Evolutionary conservation across 768 basidiomycete species (phyloP).

Genomic region (Lentinus tigrinus): DNA sequence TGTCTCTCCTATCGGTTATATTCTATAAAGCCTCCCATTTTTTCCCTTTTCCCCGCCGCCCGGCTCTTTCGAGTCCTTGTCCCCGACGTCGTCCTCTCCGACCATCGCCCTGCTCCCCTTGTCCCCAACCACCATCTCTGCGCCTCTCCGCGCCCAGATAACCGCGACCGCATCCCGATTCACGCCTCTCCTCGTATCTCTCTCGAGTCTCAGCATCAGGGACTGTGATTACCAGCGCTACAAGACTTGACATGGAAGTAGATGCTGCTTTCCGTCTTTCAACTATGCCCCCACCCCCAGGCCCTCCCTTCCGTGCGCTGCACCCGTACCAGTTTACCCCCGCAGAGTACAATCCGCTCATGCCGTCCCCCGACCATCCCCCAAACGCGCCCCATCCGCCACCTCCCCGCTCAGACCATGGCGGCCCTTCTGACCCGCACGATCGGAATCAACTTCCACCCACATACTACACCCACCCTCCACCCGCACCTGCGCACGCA

Average conservation of each 20-base stretch:
- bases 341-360: constrained; percentile 18
- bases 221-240: constrained; percentile 13
- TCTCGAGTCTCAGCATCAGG: not conserved
- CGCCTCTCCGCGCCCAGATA: not conserved
- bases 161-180: constrained; percentile 2
- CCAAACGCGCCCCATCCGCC: constrained; percentile 12
- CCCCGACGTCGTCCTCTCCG: not conserved
- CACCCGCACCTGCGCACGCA: constrained; percentile 5
- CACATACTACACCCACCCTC: constrained; percentile 18
- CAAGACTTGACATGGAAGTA: constrained; percentile 16
- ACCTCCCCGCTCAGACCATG: constrained; percentile 8
- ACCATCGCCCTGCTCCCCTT: not conserved
- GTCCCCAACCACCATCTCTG: not conserved
- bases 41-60: constrained; percentile 16
- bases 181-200: constrained; percentile 5
- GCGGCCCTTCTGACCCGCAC: constrained; percentile 18
- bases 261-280: constrained; percentile 17
- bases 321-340: constrained; percentile 19
- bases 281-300: constrained; percentile 12
- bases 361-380: constrained; percentile 18
- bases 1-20: constrained; percentile 12
- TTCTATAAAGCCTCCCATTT: constrained; percentile 20
- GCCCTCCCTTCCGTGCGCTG: constrained; percentile 17
- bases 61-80: constrained; percentile 4
- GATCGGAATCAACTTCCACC: constrained; percentile 36